A percentile compares a stretch with the other conserved stretches of the same genome.
Evolutionary conservation across 106 monocot genomes (phyloP).

Genomic region (Dendrobium huoshanense): DNA sequence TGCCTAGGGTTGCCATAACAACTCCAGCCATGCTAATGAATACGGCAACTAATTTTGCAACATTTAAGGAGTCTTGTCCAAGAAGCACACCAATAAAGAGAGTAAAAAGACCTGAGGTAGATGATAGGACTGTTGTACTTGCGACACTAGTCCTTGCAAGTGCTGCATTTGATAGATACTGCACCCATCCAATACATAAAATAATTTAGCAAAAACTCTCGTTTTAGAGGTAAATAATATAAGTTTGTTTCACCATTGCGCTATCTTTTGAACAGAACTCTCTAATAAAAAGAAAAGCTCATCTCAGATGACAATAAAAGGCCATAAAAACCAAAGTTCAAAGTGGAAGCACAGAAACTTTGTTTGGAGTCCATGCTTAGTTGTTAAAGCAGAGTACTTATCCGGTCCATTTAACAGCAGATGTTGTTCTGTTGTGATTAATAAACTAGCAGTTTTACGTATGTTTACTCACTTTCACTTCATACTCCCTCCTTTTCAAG

Average conservation of each 20-base stretch:
- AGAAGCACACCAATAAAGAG: slow-evolving; percentile 81
- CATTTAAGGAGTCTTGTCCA: slow-evolving; percentile 75
- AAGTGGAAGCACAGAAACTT: neutral
- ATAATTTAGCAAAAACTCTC: neutral
- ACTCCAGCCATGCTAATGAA: slow-evolving; percentile 97
- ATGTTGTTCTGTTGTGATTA: neutral
- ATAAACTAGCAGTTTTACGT: neutral
- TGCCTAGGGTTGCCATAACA: slow-evolving; percentile 88
- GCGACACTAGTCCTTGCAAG: slow-evolving; percentile 98
- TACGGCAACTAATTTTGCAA: slow-evolving; percentile 84
- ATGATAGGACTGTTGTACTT: slow-evolving; percentile 93
- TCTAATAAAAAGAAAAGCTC: neutral
- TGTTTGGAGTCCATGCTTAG: neutral
- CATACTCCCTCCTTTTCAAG: neutral
- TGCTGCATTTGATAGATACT: slow-evolving; percentile 99
- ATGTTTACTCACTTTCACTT: neutral
- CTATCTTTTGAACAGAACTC: neutral
- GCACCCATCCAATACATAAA: slow-evolving; percentile 21
- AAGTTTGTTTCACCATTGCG: neutral
- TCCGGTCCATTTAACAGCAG: neutral
- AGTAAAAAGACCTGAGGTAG: slow-evolving; percentile 93
- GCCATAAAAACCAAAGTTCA: neutral
- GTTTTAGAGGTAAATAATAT: neutral
- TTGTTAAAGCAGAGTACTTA: neutral
- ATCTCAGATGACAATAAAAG: neutral